phyloP scores from a whole-genome alignment of 805 yeast species.

The Wickerhamomyces ciferrii region DNA sequence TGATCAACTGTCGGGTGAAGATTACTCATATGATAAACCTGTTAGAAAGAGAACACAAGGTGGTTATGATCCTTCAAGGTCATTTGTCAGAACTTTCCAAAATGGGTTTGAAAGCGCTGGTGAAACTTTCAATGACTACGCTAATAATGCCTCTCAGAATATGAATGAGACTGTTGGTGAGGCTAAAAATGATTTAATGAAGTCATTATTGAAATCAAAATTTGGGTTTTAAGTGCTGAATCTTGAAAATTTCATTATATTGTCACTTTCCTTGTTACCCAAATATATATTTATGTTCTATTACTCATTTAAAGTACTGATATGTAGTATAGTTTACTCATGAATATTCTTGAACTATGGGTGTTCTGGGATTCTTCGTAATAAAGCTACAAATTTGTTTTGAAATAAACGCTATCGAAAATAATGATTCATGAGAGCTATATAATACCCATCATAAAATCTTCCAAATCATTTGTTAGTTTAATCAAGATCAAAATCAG shows the following conservation, averaged over 20 bases:
- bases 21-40: constrained; percentile 41
- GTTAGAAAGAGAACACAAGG: constrained; percentile 31
- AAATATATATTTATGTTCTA: no score
- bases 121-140: constrained; percentile 52
- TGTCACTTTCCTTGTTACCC: no score
- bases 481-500: neutral
- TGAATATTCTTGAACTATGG: no score
- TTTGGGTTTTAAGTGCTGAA: constrained; percentile 37
- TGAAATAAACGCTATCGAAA: no score
- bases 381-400: no score
- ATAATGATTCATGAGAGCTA: no score
- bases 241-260: no score
- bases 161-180: constrained; percentile 47
- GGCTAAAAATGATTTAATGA: constrained; percentile 44
- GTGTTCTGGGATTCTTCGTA: no score
- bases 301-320: no score
- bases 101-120: constrained; percentile 49
- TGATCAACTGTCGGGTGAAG: constrained; percentile 9
- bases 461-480: no score
- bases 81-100: constrained; percentile 39
- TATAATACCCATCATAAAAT: no score
- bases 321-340: no score
- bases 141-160: constrained; percentile 46
- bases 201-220: constrained; percentile 46
- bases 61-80: constrained; percentile 36